Conservation (phyloP, 23 red algal genomes). For the Gracilaria domingensis region DNA sequence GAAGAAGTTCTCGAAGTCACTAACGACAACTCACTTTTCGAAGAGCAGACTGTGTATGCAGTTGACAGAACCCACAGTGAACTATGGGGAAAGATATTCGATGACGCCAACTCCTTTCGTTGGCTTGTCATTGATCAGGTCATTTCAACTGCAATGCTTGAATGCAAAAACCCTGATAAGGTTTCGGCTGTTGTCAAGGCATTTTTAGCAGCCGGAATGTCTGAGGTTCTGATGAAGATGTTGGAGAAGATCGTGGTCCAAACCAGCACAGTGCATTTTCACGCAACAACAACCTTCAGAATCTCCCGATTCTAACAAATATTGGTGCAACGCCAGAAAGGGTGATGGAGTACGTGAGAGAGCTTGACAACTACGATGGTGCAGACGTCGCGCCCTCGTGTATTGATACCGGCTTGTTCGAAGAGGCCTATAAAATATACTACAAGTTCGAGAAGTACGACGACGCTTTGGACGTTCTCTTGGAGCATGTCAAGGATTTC, state of each 20-base stretch:
- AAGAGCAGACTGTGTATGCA: constrained; percentile 91
- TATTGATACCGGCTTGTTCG: too few relatives aligned
- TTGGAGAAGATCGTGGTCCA: too few relatives aligned
- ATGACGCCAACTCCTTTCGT: constrained; percentile 77
- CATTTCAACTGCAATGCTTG: constrained; percentile 82
- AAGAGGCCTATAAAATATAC: constrained; percentile 95
- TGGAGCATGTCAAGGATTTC: constrained; percentile 94
- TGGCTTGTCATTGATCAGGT: constrained; percentile 88
- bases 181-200: constrained; percentile 87
- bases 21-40: constrained; percentile 85
- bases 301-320: constrained; percentile 90
- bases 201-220: too few relatives aligned
- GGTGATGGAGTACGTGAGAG: constrained; percentile 93
- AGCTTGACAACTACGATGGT: constrained; percentile 93
- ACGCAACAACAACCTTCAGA: too few relatives aligned
- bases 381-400: too few relatives aligned
- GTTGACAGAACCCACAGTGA: constrained; percentile 82
- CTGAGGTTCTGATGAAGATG: too few relatives aligned
- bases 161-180: constrained; percentile 79
- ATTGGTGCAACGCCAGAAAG: constrained; percentile 84
- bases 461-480: constrained; percentile 85
- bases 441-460: constrained; percentile 91
- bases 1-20: constrained; percentile 92
- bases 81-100: constrained; percentile 89
- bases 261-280: too few relatives aligned